Evolutionary conservation across 345 rosid species (phyloP), one percentile per base, ranked within the genome.

Genomic region (Euphorbia peplus): DNA sequence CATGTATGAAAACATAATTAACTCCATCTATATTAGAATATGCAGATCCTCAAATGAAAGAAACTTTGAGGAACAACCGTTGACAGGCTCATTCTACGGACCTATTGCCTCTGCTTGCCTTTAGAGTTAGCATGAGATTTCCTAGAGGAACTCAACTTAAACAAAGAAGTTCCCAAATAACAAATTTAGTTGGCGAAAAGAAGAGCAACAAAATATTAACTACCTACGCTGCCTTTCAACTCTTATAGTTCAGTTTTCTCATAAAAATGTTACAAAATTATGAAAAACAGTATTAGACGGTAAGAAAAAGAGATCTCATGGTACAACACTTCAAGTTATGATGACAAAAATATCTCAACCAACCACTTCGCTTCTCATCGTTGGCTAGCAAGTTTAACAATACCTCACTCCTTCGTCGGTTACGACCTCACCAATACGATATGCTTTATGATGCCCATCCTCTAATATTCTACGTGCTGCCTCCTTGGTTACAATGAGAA

Each of bases 401-500:
- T 85, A 93, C 68, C 70, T 81, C 61, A 93, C 96, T 64, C 97
- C 93, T 81, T 84, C 89, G 0, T 88, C 90, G 0, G 28, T 63
- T 3, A 83, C 76, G 64, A 91, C 95, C 79, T 91, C 95, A 13
- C 99, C 99, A 18, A 95, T 81, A 54, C 48, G 83, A 70, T 83
- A 83, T 4, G 90, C 88, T 48, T 70, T 74, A 64, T 66, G 77
- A 10, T 81, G 73, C 67, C 73, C 58, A 44, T 82, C 88, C 4
- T 48, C 80, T 8, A 88, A 84, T 76, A 93, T 77, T 75, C 85
- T 70, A 14, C 5, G 51, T 1, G 93, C 82, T 5, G 90, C 95
- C 63, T 88, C 98, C 51, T 81, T 72, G 58, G 78, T 86, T 59
- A 85, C 84, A 14, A 87, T 85, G 25, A 95, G 66, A 22, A 91